Percentiles rank a stretch among this genome's conserved stretches.
Conservation (phyloP, 164 flowering plant genomes). For the Nelumbo lutea region DNA sequence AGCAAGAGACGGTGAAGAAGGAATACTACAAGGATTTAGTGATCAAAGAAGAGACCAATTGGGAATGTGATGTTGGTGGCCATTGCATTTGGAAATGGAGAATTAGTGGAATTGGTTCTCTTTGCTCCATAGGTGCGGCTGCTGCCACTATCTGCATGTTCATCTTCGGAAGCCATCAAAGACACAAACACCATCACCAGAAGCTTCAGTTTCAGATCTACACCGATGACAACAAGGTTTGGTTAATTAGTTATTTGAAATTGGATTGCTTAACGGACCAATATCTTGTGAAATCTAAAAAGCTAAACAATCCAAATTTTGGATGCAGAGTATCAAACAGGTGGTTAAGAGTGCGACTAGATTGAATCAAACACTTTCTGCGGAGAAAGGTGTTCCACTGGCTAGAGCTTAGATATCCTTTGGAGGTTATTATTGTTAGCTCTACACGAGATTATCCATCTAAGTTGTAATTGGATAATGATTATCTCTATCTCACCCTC, state of each 20-base stretch:
- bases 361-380: conserved; percentile 49
- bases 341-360: conserved; percentile 43
- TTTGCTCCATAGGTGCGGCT: conserved; percentile 59
- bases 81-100: conserved; percentile 40
- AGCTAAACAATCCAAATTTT: not conserved
- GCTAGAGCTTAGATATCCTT: conserved; percentile 48
- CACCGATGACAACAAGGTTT: conserved; percentile 55
- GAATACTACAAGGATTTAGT: conserved; percentile 10
- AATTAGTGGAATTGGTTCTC: conserved; percentile 44
- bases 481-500: too few species aligned
- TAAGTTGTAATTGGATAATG: too few species aligned
- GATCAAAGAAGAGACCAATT: conserved; percentile 11
- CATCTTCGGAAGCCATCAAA: conserved; percentile 32
- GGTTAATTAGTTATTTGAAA: conserved; percentile 5
- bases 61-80: conserved; percentile 16
- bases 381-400: conserved; percentile 46
- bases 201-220: conserved; percentile 46
- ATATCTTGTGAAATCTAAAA: not conserved
- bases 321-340: conserved; percentile 52
- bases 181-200: conserved; percentile 27
- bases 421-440: conserved; percentile 62
- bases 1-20: conserved; percentile 14
- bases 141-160: conserved; percentile 60
- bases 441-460: too few species aligned
- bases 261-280: not conserved